A percentile compares a stretch with the other conserved stretches of the same genome.
Conservation (phyloP, 805 yeast genomes). For the Candida patagonica region DNA sequence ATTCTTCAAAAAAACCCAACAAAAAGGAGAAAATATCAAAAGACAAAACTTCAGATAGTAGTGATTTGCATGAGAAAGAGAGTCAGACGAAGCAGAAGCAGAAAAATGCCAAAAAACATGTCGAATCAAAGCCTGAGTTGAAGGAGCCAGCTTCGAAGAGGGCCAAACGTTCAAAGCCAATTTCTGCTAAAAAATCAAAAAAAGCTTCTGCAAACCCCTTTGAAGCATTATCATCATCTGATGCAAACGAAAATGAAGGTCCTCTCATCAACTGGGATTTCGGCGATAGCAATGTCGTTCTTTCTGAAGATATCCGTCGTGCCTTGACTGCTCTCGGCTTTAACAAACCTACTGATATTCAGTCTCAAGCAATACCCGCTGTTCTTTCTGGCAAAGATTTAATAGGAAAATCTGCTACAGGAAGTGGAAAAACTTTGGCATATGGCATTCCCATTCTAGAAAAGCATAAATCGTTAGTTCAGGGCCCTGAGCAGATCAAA, state of each 20-base stretch:
- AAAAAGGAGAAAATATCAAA: constrained; percentile 8
- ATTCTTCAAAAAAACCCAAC: constrained; percentile 1
- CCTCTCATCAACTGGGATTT: constrained; percentile 30
- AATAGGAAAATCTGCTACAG: constrained; percentile 94
- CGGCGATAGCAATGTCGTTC: constrained; percentile 30
- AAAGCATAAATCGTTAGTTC: constrained; percentile 32
- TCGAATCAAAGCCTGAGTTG: neutral
- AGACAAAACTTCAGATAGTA: neutral
- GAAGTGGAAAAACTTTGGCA: constrained; percentile 95
- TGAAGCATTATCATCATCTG: constrained; percentile 13
- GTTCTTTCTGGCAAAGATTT: constrained; percentile 70
- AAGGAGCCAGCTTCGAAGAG: neutral
- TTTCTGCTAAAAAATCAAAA: constrained; percentile 8
- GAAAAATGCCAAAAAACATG: constrained; percentile 2
- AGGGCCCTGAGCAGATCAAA: constrained; percentile 8
- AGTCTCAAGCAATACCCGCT: constrained; percentile 61
- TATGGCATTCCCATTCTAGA: constrained; percentile 90
- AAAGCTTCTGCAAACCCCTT: constrained; percentile 15
- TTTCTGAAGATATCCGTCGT: constrained; percentile 44
- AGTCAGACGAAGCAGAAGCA: constrained; percentile 6
- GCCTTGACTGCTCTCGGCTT: constrained; percentile 56
- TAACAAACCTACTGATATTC: constrained; percentile 74
- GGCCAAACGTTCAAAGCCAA: constrained; percentile 2
- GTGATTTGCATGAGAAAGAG: constrained; percentile 2
- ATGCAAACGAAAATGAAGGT: constrained; percentile 15